These are phyloP conservation scores for Saitozyma sp. DNA, from an alignment of 768 basidiomycete species.

Conservation along the genomic window DNA sequence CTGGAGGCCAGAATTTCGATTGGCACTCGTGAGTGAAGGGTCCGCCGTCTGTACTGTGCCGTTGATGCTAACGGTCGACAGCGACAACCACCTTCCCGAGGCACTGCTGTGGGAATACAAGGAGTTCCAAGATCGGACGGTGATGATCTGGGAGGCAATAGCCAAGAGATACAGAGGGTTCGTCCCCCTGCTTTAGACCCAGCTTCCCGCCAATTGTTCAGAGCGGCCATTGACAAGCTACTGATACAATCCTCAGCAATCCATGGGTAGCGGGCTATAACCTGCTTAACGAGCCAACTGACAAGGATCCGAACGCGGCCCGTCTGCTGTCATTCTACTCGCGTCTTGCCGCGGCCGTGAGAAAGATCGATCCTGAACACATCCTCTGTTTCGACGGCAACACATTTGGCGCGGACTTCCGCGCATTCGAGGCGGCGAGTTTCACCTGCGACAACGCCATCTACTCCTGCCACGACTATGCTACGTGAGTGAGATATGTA, in stretches of 20 bases:
- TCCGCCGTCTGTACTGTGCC: too few relatives aligned
- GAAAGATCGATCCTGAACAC: constrained; percentile 67
- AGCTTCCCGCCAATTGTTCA: neutral
- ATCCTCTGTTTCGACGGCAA: constrained; percentile 73
- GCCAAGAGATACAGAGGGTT: constrained; percentile 62
- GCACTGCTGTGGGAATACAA: neutral
- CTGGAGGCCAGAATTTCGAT: constrained; percentile 57
- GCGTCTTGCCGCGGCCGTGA: constrained; percentile 68
- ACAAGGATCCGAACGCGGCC: constrained; percentile 60
- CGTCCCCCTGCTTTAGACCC: neutral
- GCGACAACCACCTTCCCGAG: neutral
- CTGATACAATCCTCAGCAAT: constrained; percentile 53
- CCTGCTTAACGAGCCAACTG: constrained; percentile 78
- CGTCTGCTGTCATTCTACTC: constrained; percentile 69
- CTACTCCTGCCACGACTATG: constrained; percentile 77
- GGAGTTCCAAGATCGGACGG: too few relatives aligned
- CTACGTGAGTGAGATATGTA: constrained; percentile 26
- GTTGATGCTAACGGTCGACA: too few relatives aligned
- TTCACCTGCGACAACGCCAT: constrained; percentile 64
- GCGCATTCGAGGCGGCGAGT: constrained; percentile 57
- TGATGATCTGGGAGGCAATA: constrained; percentile 65
- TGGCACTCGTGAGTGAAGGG: constrained; percentile 61
- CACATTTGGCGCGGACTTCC: constrained; percentile 63
- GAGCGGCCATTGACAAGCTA: too few relatives aligned
- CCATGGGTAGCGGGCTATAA: constrained; percentile 84